Evolutionary conservation across 495 filamentous ascomycete genomes (phyloP), one percentile per base, ranked within the genome.

Genomic region (Podospora didyma): DNA sequence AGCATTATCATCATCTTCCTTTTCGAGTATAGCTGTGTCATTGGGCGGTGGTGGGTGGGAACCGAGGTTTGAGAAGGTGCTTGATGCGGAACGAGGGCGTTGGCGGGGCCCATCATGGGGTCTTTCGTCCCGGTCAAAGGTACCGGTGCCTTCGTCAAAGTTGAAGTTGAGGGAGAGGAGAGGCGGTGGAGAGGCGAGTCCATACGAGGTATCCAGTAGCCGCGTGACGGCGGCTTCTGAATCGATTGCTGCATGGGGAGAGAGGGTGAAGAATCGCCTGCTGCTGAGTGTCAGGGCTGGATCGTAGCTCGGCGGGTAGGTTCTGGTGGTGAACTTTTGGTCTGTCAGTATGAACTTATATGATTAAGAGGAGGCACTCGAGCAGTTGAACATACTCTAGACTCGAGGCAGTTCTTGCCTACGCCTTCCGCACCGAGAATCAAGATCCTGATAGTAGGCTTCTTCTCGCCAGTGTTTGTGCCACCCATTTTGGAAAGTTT

Each of bases 331-430:
- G 60, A 65, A 65, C 65, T 68, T 46, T 6, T 41, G 31, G 23
- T 62, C 64, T 37, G n/a, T 3, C 7, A 2, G 48, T 51, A 24
- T 26, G 48, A n/a, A 17, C 37, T 7, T 7, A 10, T 22, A n/a
- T 11, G 26, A 3, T 10, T 20, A 35, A 37, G 23, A 2, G n/a
- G 28, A n/a, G 52, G 20, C 16, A 22, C 44, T 42, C 6, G 46
- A 53, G 31, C 14, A 7, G 5, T 21, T 26, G 0, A 14, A 47
- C 51, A 52, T 51, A 68, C 65, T 26, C 60, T 59, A 0, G 65
- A 68, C 37, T 65, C 65, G 12, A 68, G 55, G 34, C 62, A 68
- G 44, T 61, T 56, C 46, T 65, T 68, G 10, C 65, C 65, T 16
- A 68, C 65, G 0, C 62, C 65, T 1, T 57, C 39, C 10, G 56